Conservation (phyloP, 495 filamentous ascomycete species). For the Thermothielavioides terrestris region DNA sequence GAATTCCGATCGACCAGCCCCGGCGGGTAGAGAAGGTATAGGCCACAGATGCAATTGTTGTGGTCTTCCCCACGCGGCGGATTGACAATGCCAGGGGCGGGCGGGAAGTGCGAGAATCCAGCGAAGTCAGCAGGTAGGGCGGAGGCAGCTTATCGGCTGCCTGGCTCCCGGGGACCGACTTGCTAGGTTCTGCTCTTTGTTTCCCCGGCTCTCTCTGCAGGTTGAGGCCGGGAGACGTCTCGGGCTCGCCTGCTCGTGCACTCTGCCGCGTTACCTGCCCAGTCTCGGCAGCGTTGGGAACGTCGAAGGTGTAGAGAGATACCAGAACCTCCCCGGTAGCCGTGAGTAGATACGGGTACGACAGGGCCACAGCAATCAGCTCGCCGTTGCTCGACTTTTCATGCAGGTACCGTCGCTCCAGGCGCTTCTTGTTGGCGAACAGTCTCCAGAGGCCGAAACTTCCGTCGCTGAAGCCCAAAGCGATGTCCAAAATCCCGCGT, state of each 20-base stretch:
- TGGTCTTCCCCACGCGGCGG: slow-evolving; percentile 46
- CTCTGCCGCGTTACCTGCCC: neutral
- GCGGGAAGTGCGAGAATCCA: slow-evolving; percentile 72
- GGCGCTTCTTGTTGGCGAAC: slow-evolving; percentile 29
- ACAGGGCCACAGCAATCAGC: slow-evolving; percentile 67
- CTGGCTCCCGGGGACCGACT: too few species aligned
- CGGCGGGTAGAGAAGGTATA: slow-evolving; percentile 62
- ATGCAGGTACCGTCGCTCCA: slow-evolving; percentile 48
- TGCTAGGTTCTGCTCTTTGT: too few species aligned
- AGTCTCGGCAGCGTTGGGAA: slow-evolving; percentile 13
- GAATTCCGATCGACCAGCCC: slow-evolving; percentile 85
- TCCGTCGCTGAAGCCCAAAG: slow-evolving; percentile 71
- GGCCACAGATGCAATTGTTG: slow-evolving; percentile 71
- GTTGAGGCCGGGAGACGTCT: too few species aligned
- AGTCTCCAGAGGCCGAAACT: slow-evolving; percentile 62
- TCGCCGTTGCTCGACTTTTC: slow-evolving; percentile 49
- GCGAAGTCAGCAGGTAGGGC: slow-evolving; percentile 62
- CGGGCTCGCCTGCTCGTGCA: neutral
- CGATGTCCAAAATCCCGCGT: slow-evolving; percentile 40
- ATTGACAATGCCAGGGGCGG: slow-evolving; percentile 74
- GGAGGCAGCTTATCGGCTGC: slow-evolving; percentile 8
- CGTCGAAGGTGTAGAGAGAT: slow-evolving; percentile 61
- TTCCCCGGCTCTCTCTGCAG: too few species aligned
- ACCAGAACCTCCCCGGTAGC: slow-evolving; percentile 64
- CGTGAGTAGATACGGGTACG: slow-evolving; percentile 67